Conservation (phyloP, 257 asterid species). For the Paraleonurus japonicus region DNA sequence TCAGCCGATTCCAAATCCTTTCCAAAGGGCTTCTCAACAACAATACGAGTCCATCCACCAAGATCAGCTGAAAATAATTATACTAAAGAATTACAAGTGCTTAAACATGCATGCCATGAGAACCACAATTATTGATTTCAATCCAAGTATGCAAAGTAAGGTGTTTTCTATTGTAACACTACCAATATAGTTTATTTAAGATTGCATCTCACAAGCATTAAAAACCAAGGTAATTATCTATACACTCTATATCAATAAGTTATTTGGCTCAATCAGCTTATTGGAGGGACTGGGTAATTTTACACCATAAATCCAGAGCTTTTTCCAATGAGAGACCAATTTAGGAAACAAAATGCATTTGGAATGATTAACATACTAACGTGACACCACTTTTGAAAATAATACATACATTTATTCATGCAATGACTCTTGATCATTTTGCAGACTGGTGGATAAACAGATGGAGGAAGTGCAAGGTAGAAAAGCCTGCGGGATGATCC, state of each 20-base stretch:
- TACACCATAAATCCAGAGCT: not conserved
- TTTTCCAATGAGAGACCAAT: not conserved
- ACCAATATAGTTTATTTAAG: not conserved
- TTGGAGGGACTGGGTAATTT: not conserved
- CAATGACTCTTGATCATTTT: constrained; percentile 75
- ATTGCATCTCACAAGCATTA: not conserved
- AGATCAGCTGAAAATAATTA: constrained; percentile 65
- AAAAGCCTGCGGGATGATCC: constrained; percentile 93
- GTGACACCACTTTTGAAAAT: not conserved
- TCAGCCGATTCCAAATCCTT: constrained; percentile 95
- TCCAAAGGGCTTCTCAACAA: constrained; percentile 99
- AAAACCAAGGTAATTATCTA: not conserved
- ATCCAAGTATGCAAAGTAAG: not conserved
- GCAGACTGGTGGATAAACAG: constrained; percentile 96
- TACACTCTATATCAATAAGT: not conserved
- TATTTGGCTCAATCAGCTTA: not conserved
- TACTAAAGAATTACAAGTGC: constrained; percentile 14
- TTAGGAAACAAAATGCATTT: not conserved
- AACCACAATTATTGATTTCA: not conserved
- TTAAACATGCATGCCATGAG: constrained; percentile 7
- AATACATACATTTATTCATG: constrained; percentile 69
- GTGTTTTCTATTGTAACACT: not conserved
- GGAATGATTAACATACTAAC: not conserved
- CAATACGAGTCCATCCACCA: constrained; percentile 98
- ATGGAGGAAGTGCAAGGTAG: constrained; percentile 99